A percentile compares a stretch with the other conserved stretches of the same genome.
These are phyloP conservation scores for Actinomortierella ambigua DNA, from an alignment of 371 early-diverging fungal genomes.

Conservation along the genomic window DNA sequence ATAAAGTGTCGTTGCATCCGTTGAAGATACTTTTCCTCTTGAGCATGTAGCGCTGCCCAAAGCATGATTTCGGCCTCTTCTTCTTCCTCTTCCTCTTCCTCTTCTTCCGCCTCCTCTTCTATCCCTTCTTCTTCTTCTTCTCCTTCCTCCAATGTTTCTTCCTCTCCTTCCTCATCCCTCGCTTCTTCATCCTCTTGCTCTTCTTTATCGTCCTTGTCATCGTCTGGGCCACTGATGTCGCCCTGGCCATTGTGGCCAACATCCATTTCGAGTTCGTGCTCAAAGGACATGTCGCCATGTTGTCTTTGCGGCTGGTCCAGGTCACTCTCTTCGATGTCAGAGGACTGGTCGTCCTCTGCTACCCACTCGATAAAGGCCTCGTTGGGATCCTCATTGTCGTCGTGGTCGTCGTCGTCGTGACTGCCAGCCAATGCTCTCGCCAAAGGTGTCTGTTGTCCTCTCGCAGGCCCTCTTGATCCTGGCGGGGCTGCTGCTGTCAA, in stretches of 20 bases:
- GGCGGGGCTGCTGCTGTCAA: no score
- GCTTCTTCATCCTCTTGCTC: neutral
- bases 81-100: constrained; percentile 14
- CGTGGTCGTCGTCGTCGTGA: no score
- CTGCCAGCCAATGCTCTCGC: no score
- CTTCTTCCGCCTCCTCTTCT: constrained; percentile 7
- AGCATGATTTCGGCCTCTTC: constrained; percentile 34
- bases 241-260: neutral
- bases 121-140: constrained; percentile 3
- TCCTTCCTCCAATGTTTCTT: neutral
- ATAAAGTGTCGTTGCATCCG: constrained; percentile 36
- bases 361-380: no score
- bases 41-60: constrained; percentile 39
- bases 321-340: no score
- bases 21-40: constrained; percentile 37
- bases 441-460: no score
- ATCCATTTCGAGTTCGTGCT: no score
- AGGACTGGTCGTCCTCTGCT: no score
- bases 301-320: no score
- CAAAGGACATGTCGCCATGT: no score
- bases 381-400: no score
- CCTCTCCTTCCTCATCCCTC: constrained; percentile 3
- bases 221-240: neutral
- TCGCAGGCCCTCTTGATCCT: no score
- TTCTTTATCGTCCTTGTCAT: neutral